Evolutionary conservation across 2,329 filamentous ascomycete species (phyloP).

Genomic region (Aspergillus puulaauensis): DNA sequence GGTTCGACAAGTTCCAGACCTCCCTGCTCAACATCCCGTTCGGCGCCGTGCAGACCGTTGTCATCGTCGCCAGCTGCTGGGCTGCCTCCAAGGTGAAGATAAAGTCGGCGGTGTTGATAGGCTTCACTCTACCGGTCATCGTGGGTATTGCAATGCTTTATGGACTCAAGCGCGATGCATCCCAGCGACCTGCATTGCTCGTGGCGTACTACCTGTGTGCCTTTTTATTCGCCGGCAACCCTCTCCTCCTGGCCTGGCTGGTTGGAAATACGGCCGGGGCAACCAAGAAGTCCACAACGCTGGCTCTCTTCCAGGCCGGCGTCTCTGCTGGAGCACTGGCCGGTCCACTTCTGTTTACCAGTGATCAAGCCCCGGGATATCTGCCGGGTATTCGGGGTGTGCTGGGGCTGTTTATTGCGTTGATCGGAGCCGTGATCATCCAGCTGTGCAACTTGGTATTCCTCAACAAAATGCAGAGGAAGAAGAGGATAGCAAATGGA

Average conservation of each 20-base stretch:
- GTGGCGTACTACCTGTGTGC: slow-evolving; percentile 65
- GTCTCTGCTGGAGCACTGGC: slow-evolving; percentile 65
- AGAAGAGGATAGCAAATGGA: slow-evolving; percentile 56
- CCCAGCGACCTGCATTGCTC: slow-evolving; percentile 51
- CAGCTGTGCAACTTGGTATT: slow-evolving; percentile 57
- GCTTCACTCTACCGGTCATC: slow-evolving; percentile 60
- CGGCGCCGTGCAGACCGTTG: slow-evolving; percentile 59
- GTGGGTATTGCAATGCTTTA: slow-evolving; percentile 59
- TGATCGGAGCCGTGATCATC: slow-evolving; percentile 54
- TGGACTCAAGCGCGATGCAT: slow-evolving; percentile 45
- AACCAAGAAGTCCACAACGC: slow-evolving; percentile 65
- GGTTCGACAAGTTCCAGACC: slow-evolving; percentile 58
- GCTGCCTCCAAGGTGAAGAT: slow-evolving; percentile 56
- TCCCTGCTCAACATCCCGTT: slow-evolving; percentile 68
- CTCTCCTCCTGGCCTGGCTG: slow-evolving; percentile 67
- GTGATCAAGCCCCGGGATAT: slow-evolving; percentile 59
- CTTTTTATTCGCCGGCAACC: slow-evolving; percentile 66
- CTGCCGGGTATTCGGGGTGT: slow-evolving; percentile 57
- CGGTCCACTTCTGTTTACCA: slow-evolving; percentile 62
- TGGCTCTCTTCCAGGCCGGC: slow-evolving; percentile 65
- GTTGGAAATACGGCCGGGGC: slow-evolving; percentile 67
- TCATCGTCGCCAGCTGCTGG: slow-evolving; percentile 60
- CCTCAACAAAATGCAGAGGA: slow-evolving; percentile 55
- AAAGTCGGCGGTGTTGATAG: slow-evolving; percentile 57
- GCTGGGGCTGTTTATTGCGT: slow-evolving; percentile 44